A percentile compares a stretch with the other conserved stretches of the same genome.
Evolutionary conservation across 495 filamentous ascomycete genomes (phyloP).

Genomic region (Staphylotrichum longicolle): DNA sequence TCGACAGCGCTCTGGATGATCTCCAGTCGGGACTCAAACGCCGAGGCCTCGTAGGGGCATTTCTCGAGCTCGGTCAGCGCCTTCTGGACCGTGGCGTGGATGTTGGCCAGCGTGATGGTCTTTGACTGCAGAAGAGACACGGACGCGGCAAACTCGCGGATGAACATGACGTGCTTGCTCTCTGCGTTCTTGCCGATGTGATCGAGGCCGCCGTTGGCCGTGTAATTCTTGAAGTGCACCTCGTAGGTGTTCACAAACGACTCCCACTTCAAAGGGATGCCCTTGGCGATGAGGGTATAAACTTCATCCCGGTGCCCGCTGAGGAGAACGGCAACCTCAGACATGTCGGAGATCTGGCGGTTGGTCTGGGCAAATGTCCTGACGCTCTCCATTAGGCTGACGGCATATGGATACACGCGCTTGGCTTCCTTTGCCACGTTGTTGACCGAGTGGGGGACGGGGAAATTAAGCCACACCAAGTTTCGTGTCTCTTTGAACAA

Average conservation of each 20-base stretch:
- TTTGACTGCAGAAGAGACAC: slow-evolving; percentile 86
- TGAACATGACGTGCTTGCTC: slow-evolving; percentile 93
- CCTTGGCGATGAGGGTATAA: slow-evolving; percentile 75
- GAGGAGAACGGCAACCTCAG: slow-evolving; percentile 78
- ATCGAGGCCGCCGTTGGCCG: slow-evolving; percentile 60
- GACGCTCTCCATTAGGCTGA: slow-evolving; percentile 97
- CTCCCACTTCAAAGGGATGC: slow-evolving; percentile 89
- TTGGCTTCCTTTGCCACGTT: slow-evolving; percentile 97
- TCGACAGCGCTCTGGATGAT: slow-evolving; percentile 85
- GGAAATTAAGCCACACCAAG: slow-evolving; percentile 86
- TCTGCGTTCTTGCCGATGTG: slow-evolving; percentile 61
- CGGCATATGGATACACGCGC: slow-evolving; percentile 93
- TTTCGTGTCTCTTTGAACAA: slow-evolving; percentile 99
- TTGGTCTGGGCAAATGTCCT: slow-evolving; percentile 84
- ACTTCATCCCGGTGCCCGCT: slow-evolving; percentile 89
- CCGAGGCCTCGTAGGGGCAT: slow-evolving; percentile 72
- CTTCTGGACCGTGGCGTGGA: slow-evolving; percentile 80
- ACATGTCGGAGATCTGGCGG: slow-evolving; percentile 75
- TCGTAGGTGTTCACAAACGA: slow-evolving; percentile 97
- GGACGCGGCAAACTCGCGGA: slow-evolving; percentile 82
- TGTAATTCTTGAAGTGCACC: slow-evolving; percentile 68
- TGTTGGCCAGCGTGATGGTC: slow-evolving; percentile 68
- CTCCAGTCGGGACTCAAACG: slow-evolving; percentile 78
- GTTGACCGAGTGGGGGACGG: slow-evolving; percentile 88
- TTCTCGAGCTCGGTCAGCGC: slow-evolving; percentile 77